Conservation (phyloP, 352 stramenopile species). For the Lagenidium giganteum region DNA sequence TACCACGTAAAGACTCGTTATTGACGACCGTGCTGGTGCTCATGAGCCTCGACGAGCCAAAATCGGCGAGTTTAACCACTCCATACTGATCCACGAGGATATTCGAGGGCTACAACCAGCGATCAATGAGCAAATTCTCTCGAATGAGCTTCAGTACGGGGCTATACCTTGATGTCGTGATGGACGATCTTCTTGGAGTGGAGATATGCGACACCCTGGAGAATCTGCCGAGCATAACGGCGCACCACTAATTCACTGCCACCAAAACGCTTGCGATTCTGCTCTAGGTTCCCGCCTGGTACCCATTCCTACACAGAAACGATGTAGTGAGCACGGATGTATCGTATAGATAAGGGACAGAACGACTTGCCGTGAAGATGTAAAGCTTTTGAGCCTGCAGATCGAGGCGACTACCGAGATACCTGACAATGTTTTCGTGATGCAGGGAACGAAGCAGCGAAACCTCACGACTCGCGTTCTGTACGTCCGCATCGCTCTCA, state of each 20-base stretch:
- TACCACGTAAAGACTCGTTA: constrained; percentile 65
- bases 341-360: not conserved
- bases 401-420: constrained; percentile 78
- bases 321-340: not conserved
- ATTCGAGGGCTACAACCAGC: constrained; percentile 64
- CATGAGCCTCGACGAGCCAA: constrained; percentile 84
- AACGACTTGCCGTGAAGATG: constrained; percentile 85
- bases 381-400: constrained; percentile 40
- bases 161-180: constrained; percentile 76
- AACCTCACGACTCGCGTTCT: constrained; percentile 56
- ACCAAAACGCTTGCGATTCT: constrained; percentile 80
- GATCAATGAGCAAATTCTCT: not conserved
- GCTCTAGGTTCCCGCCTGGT: constrained; percentile 73
- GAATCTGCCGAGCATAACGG: constrained; percentile 79
- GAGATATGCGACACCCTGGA: constrained; percentile 85
- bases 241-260: constrained; percentile 63
- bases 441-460: constrained; percentile 79
- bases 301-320: constrained; percentile 66
- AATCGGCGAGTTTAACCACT: constrained; percentile 93
- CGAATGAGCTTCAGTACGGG: not conserved
- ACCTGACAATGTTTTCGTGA: constrained; percentile 88
- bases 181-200: constrained; percentile 76
- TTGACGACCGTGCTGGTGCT: constrained; percentile 41
- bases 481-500: constrained; percentile 21
- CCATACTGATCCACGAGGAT: constrained; percentile 94